These are phyloP conservation scores for Achlya hypogyna DNA, from an alignment of 352 stramenopile species.

Conservation along the genomic window DNA sequence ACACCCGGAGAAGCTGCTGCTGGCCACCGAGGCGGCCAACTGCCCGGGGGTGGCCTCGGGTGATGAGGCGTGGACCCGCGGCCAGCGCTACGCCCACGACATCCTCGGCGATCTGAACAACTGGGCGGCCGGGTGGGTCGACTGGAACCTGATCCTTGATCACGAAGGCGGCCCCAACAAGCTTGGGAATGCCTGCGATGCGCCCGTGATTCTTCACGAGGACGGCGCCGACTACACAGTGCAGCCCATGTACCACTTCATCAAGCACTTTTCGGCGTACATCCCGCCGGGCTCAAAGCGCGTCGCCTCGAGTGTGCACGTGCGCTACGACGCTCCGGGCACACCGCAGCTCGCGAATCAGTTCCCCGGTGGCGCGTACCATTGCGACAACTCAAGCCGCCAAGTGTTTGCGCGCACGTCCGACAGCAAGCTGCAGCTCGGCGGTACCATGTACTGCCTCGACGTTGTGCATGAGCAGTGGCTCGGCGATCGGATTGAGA, in stretches of 20 bases:
- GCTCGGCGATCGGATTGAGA: constrained; percentile 43
- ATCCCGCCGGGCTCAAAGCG: constrained; percentile 60
- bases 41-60: constrained; percentile 37
- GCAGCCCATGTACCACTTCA: constrained; percentile 89
- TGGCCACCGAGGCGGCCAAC: constrained; percentile 49
- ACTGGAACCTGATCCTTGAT: constrained; percentile 90
- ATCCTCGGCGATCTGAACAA: constrained; percentile 88
- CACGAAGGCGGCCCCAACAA: constrained; percentile 84
- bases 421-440: constrained; percentile 66
- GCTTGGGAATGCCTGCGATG: constrained; percentile 62
- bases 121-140: constrained; percentile 78
- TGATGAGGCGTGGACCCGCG: constrained; percentile 64
- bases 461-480: constrained; percentile 36
- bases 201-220: constrained; percentile 61
- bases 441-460: constrained; percentile 45
- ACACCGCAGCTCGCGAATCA: constrained; percentile 45
- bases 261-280: constrained; percentile 86
- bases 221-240: constrained; percentile 58
- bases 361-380: constrained; percentile 48
- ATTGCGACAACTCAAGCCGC: constrained; percentile 56
- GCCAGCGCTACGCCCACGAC: constrained; percentile 81
- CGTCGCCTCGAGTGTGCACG: constrained; percentile 40
- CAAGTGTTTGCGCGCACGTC: constrained; percentile 43
- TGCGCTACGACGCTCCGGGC: constrained; percentile 39
- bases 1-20: constrained; percentile 46